Conservation (phyloP, 352 stramenopile genomes). For the Blastocystis sp. region DNA sequence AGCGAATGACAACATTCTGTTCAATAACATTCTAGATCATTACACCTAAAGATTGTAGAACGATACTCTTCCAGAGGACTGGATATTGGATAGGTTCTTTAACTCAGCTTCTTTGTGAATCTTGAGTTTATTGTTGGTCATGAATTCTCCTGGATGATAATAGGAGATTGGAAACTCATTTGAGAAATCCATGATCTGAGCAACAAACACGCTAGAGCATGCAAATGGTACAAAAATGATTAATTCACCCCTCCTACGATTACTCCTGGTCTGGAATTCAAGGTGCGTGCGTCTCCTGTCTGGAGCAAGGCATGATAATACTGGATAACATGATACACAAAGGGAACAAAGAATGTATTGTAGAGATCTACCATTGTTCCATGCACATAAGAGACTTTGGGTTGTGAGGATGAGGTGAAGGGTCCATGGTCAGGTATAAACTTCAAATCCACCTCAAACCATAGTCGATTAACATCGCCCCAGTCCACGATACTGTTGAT, state of each 20-base stretch:
- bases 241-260: not conserved
- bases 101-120: constrained; percentile 38
- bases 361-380: constrained; percentile 54
- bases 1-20: not conserved
- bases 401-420: not conserved
- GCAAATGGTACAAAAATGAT: constrained; percentile 3
- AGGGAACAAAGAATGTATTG: constrained; percentile 30
- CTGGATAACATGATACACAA: constrained; percentile 22
- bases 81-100: not conserved
- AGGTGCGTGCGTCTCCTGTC: not conserved
- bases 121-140: not conserved
- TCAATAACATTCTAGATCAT: constrained; percentile 33
- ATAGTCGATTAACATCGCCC: constrained; percentile 40
- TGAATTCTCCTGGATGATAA: not conserved
- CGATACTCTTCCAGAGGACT: not conserved
- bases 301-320: constrained; percentile 1
- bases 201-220: not conserved
- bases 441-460: constrained; percentile 1
- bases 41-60: not conserved
- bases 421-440: not conserved
- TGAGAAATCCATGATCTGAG: constrained; percentile 45
- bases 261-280: not conserved
- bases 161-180: not conserved
- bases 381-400: not conserved
- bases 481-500: constrained; percentile 31